Evolutionary conservation across 768 basidiomycete species (phyloP).

Genomic region (Calocybe cyanea): DNA sequence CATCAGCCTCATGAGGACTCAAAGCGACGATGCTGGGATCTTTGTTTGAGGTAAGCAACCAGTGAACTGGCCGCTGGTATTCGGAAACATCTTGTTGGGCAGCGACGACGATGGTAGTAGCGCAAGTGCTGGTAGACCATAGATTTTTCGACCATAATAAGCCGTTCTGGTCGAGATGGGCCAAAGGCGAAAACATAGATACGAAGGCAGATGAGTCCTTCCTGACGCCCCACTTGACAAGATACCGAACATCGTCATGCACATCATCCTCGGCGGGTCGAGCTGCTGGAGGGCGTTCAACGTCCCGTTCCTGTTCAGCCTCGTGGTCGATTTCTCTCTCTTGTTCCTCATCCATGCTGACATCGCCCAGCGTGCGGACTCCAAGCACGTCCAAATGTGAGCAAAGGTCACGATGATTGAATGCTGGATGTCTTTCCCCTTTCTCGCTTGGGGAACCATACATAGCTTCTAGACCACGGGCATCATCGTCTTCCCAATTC

Average conservation of each 20-base stretch:
- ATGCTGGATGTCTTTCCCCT: constrained; percentile 4
- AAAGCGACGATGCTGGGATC: too few species aligned
- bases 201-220: constrained; percentile 15
- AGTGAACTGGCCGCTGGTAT: too few species aligned
- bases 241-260: constrained; percentile 19
- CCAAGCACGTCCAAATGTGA: constrained; percentile 26
- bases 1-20: too few species aligned
- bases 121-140: too few species aligned
- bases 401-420: constrained; percentile 16
- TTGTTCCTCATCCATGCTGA: constrained; percentile 42
- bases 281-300: constrained; percentile 30
- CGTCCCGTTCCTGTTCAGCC: constrained; percentile 36
- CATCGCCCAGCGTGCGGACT: constrained; percentile 14
- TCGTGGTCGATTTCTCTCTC: constrained; percentile 45
- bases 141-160: too few species aligned
- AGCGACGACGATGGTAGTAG: too few species aligned
- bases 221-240: constrained; percentile 29
- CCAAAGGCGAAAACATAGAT: constrained; percentile 17
- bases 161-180: too few species aligned
- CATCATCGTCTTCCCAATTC: constrained; percentile 38
- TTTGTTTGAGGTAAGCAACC: too few species aligned
- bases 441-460: constrained; percentile 20
- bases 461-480: constrained; percentile 32
- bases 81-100: too few species aligned
- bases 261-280: constrained; percentile 24